A percentile compares a stretch with the other conserved stretches of the same genome.
These are phyloP conservation scores for Paraleonurus japonicus DNA, from an alignment of 257 asterid genomes.

Conservation along the genomic window DNA sequence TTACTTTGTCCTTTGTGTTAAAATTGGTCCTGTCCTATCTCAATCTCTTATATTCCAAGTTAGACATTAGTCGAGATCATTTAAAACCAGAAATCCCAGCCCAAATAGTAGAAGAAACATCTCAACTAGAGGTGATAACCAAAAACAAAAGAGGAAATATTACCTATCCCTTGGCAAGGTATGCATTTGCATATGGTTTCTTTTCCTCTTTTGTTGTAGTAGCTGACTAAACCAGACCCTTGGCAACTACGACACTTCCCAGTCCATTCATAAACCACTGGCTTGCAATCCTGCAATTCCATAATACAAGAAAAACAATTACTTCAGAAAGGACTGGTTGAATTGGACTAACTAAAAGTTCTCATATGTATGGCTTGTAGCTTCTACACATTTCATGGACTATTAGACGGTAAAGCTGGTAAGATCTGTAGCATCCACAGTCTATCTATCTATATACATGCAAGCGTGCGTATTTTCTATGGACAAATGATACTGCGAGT, in stretches of 20 bases:
- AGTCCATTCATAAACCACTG: constrained; percentile 93
- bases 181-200: constrained; percentile 90
- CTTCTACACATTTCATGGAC: not conserved
- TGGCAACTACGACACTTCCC: constrained; percentile 96
- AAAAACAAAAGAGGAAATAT: constrained; percentile 1
- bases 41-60: constrained; percentile 2
- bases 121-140: not conserved
- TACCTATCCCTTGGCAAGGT: constrained; percentile 92
- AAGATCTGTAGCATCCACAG: not conserved
- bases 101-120: constrained; percentile 3
- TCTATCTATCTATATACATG: not conserved
- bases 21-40: not conserved
- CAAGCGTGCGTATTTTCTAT: not conserved
- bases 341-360: not conserved
- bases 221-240: constrained; percentile 85
- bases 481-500: not conserved
- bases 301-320: not conserved
- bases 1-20: not conserved
- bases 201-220: constrained; percentile 78
- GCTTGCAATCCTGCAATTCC: constrained; percentile 71
- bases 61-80: not conserved
- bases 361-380: not conserved
- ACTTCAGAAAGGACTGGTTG: not conserved
- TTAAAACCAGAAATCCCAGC: not conserved
- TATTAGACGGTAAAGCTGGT: not conserved